Base-by-base conservation (phyloP, 805 yeast species). In the Kluyveromyces lactis region DNA sequence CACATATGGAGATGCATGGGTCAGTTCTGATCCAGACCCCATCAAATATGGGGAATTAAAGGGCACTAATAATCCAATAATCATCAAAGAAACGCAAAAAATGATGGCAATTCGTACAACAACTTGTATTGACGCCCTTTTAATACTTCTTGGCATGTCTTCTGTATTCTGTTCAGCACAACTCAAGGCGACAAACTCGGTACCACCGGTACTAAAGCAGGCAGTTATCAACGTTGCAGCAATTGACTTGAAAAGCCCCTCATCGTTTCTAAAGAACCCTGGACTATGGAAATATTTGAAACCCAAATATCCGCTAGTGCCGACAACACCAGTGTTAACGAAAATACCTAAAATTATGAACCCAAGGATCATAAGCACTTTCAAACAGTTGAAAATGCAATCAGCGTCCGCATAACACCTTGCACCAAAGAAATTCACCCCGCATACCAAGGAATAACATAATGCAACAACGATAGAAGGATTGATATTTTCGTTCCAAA, bases 141-240 rank as follows among this genome's bases (percentile, higher is more conserved):
- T 12, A 78, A 58, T 46, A 71, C 61, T 70, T 67, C 57, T 41
- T 58, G 60, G 47, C n/a, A 69, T 72, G 46, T 68, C 64, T 19
- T 69, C 51, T 73, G 75, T 64, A 16, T 62, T 70, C 16, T 84
- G 71, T 57, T 81, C 86, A 6, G 84, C 81, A n/a, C 84, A 80
- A 5, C 86, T 79, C 38, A 81, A 63, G 26, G 83, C 83, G 19
- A 74, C 69, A 41, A 80, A 64, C 57, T 81, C 89, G 18, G 81
- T 75, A 30, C 87, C 86, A 21, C 80, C 73, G 52, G 75, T 81
- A 5, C 84, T 70, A 50, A 79, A 81, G 0, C 86, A 83, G n/a
- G 86, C 84, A 21, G 78, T 73, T 37, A 78, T 77, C 43, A 81
- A 75, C 8, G 74, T 80, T 2, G 78, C 62, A 46, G 74, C 69